Base-by-base conservation (phyloP, 2,329 filamentous ascomycete species). In the Colletotrichum scovillei region DNA sequence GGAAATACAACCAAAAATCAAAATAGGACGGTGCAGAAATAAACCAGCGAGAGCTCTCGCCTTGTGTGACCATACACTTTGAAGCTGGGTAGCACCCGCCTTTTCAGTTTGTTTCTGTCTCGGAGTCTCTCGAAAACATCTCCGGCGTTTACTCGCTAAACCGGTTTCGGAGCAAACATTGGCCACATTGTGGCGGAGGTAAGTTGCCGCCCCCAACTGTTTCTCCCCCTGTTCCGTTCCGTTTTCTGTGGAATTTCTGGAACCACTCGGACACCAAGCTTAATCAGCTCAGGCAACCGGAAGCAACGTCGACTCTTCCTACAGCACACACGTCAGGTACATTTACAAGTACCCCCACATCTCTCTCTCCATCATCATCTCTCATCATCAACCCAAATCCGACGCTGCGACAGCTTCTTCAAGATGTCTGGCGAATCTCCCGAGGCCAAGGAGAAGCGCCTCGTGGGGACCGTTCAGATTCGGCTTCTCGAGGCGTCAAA, bases 381-480 rank as follows among this genome's bases (percentile, higher is more conserved):
- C 32, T 16, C 19, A 19, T 32, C 32, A 46, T 32, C 70, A 69
- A 56, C 57, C 19, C 26, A 60, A 14, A 58, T 11, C 12, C n/a
- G 32, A 69, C 60, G 62, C 30, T 62, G 26, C 67, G 35, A 57
- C 62, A 32, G 35, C 32, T 52, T 49, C 16, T 38, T 26, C 35
- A 75, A 46, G 12, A 75, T 75, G 73, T 69, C 73, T 63, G 67
- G 62, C 55, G 73, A 75, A 63, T 74, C 73, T 35, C 42, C 73
- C 58, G 73, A 75, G 66, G 70, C 66, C 28, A 53, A 59, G 63
- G 73, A 75, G 73, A 68, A 97, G 76, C 90, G 91, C 76, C 90
- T 98, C 74, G 90, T 98, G 65, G 93, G 94, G 78, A 96, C 94
- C 80, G 93, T 97, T 58, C 95, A 97, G 82, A 91, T 97, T 79